Evolutionary conservation across 2,329 filamentous ascomycete genomes (phyloP).

Genomic region (Tolypocladium sp.): DNA sequence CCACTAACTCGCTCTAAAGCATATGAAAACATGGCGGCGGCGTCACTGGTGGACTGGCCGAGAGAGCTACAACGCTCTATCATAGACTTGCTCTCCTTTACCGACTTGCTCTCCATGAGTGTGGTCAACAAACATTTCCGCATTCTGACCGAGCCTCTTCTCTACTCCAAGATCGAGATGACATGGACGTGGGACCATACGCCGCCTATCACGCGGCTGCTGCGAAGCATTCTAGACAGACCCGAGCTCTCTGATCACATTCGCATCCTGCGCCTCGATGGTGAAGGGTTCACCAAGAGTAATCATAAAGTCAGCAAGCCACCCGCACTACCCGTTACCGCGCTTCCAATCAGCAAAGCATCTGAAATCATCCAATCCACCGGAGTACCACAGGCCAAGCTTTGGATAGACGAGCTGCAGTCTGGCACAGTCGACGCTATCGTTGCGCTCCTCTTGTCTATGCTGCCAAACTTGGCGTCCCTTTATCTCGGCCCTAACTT

Average conservation of each 20-base stretch:
- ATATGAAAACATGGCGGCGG: not conserved
- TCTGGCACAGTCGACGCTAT: conserved; percentile 3
- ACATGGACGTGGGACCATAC: not conserved
- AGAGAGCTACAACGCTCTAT: not conserved
- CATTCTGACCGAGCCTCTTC: not conserved
- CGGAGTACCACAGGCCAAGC: not conserved
- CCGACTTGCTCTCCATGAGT: not conserved
- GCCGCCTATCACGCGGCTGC: not conserved
- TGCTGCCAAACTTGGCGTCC: not conserved
- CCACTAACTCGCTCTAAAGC: not conserved
- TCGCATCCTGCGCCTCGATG: not conserved
- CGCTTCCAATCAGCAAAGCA: not conserved
- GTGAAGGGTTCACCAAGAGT: not conserved
- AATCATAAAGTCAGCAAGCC: not conserved
- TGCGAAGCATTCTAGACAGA: not conserved
- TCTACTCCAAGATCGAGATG: not conserved
- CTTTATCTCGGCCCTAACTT: conserved; percentile 2
- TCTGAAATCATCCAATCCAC: not conserved
- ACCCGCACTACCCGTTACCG: not conserved
- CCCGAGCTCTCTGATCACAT: not conserved
- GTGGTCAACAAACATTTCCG: not conserved
- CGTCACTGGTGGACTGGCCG: not conserved
- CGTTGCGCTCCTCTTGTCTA: conserved; percentile 1
- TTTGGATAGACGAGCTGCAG: not conserved
- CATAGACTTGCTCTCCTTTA: not conserved